phyloP scores from a whole-genome alignment of 306 rosid species.

The Cajanus cajan region DNA sequence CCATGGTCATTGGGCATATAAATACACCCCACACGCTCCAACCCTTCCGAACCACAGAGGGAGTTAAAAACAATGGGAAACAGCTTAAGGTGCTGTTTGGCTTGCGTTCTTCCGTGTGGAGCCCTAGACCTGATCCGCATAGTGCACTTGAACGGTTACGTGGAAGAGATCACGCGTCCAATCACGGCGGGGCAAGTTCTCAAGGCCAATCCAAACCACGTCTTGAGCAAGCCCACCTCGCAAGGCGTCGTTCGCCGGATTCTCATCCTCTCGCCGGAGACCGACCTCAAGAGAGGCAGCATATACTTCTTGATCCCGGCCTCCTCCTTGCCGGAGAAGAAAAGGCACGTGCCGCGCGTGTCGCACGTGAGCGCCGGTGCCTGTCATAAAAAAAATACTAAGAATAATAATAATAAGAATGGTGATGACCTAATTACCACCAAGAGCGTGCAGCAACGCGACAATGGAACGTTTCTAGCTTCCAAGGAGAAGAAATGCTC shows the following conservation, averaged over 20 bases:
- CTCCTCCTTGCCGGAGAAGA: constrained; percentile 62
- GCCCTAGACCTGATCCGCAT: constrained; percentile 84
- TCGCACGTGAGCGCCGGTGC: not conserved
- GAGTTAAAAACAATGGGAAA: constrained; percentile 59
- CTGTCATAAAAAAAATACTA: not conserved
- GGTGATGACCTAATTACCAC: too few relatives aligned
- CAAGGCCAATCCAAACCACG: constrained; percentile 72
- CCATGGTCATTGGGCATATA: constrained; percentile 5
- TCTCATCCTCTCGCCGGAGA: constrained; percentile 68
- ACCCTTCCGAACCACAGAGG: not conserved
- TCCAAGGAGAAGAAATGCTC: constrained; percentile 57
- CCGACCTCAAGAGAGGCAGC: constrained; percentile 86
- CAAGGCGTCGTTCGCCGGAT: constrained; percentile 73
- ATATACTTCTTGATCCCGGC: constrained; percentile 85
- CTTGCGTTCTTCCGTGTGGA: constrained; percentile 90
- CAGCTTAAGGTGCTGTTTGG: constrained; percentile 86
- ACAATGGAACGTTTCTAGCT: not conserved
- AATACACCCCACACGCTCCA: constrained; percentile 33
- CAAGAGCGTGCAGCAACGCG: not conserved
- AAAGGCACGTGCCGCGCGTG: constrained; percentile 3
- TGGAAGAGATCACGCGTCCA: constrained; percentile 71
- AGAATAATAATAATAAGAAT: not conserved
- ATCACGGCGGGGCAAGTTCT: constrained; percentile 81
- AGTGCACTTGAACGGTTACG: constrained; percentile 81
- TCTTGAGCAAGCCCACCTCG: constrained; percentile 75